Base-by-base conservation (phyloP, 2,329 filamentous ascomycete genomes). In the Neopestalotiopsis clavispora region DNA sequence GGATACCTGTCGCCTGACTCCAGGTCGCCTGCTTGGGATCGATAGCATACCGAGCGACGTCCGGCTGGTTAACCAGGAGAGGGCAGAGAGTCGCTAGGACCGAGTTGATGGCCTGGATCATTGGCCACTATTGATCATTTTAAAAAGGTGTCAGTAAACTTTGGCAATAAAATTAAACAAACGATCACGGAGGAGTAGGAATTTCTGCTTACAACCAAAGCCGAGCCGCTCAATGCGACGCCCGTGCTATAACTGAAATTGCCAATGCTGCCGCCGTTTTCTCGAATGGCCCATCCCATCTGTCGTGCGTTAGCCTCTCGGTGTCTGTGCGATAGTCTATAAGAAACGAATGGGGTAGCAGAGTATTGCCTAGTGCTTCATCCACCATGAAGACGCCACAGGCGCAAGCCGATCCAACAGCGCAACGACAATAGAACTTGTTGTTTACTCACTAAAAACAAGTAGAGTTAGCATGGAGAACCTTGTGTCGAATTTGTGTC, bases 221-320 rank as follows among this genome's bases (percentile, higher is more conserved):
- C 74, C 23, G 69, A 72, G 7, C 72, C 74, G 28, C 71, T 71
- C 4, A 72, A 40, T 20, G 59, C 59, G 1, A 40, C 14, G 3
- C 28, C 60, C 10, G 68, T 66, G 2, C 66, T 72, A n/a, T 72
- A 70, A 12, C 68, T 61, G 1, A 74, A 72, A 14, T 68, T 52
- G 9, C 70, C 72, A n/a, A 69, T 65, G 2, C 68, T 68, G 1
- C 81, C 83, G 1, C 82, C 81, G 1, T 83, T 82, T 30, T 84
- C 85, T 0, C 83, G 81, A 71, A 89, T 84, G 0, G 85, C 84
- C 86, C 87, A 89, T 63, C 87, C 83, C 65, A 89, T 75, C 45
- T 52, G 17, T 52, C 3, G 6, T 52, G 45, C 45, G 23, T 52
- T 52, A 52, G 45, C 45, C 20, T 52, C 45, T 52, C 17, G 45